Evolutionary conservation across 176 grass and related monocot species (phyloP).

Genomic region (Oryza longistaminata): DNA sequence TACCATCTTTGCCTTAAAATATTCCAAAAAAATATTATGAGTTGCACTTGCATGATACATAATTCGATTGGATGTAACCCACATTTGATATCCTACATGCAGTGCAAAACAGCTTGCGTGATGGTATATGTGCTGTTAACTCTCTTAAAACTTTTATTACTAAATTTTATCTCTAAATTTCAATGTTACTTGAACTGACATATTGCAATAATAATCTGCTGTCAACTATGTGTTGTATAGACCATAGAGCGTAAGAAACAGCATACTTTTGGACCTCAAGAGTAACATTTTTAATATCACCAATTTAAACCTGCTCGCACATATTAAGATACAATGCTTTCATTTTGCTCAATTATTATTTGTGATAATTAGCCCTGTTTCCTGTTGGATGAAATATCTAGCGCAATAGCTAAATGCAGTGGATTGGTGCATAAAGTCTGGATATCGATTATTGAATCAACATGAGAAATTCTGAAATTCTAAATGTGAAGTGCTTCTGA

Average conservation of each 20-base stretch:
- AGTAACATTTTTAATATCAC: slow-evolving; percentile 4
- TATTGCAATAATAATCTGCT: slow-evolving; percentile 1
- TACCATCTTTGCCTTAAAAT: not conserved
- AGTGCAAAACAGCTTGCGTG: not conserved
- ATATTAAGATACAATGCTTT: not conserved
- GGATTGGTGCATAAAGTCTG: too few relatives aligned
- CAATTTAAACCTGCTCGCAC: not conserved
- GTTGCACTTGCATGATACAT: not conserved
- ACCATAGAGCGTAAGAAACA: not conserved
- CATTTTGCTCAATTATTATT: too few relatives aligned
- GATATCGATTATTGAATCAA: too few relatives aligned
- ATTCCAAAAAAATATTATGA: not conserved
- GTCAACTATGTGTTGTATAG: slow-evolving; percentile 1
- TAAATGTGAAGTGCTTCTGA: too few relatives aligned
- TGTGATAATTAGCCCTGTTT: too few relatives aligned
- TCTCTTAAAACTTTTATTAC: not conserved
- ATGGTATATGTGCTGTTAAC: not conserved
- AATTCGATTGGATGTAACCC: not conserved
- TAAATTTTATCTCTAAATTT: slow-evolving; percentile 4
- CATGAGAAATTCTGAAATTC: too few relatives aligned
- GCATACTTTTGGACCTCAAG: not conserved
- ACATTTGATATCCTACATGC: not conserved
- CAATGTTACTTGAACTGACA: slow-evolving; percentile 8
- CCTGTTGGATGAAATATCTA: too few relatives aligned
- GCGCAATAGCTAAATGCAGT: too few relatives aligned